Percentiles rank a stretch among this genome's conserved stretches.
Conservation (phyloP, 73 alveolate species). For the Stentor coeruleus region DNA sequence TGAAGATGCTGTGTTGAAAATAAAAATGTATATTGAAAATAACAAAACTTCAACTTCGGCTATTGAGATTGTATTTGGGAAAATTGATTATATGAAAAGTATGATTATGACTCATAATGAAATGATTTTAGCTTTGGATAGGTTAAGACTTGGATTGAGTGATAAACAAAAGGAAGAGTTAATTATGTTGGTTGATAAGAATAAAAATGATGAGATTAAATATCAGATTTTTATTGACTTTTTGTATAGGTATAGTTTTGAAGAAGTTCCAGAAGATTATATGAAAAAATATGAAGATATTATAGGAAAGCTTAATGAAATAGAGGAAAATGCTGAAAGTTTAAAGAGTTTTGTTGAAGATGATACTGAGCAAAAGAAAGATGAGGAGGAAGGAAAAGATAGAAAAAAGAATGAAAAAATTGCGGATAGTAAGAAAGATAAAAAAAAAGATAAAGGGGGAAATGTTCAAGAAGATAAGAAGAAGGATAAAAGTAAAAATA, state of each 20-base stretch:
- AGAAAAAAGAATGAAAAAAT: too few relatives aligned
- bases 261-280: constrained; percentile 6
- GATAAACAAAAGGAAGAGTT: constrained; percentile 2
- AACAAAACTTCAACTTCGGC: not conserved
- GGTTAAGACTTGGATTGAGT: constrained; percentile 8
- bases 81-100: not conserved
- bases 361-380: too few relatives aligned
- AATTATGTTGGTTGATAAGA: not conserved
- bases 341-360: too few relatives aligned
- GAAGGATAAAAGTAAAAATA: too few relatives aligned
- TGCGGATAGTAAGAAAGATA: too few relatives aligned
- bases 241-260: constrained; percentile 1
- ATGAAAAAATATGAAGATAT: too few relatives aligned
- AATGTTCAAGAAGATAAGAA: too few relatives aligned
- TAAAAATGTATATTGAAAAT: not conserved
- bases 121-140: not conserved
- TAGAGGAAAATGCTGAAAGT: too few relatives aligned
- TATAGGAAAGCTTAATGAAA: too few relatives aligned
- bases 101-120: not conserved
- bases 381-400: too few relatives aligned
- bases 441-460: too few relatives aligned
- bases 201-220: not conserved
- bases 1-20: not conserved
- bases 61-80: not conserved
- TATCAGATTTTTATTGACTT: constrained; percentile 19